These are phyloP conservation scores for Westerdykella sp. DNA, from an alignment of 2,329 filamentous ascomycete genomes.

Conservation along the genomic window DNA sequence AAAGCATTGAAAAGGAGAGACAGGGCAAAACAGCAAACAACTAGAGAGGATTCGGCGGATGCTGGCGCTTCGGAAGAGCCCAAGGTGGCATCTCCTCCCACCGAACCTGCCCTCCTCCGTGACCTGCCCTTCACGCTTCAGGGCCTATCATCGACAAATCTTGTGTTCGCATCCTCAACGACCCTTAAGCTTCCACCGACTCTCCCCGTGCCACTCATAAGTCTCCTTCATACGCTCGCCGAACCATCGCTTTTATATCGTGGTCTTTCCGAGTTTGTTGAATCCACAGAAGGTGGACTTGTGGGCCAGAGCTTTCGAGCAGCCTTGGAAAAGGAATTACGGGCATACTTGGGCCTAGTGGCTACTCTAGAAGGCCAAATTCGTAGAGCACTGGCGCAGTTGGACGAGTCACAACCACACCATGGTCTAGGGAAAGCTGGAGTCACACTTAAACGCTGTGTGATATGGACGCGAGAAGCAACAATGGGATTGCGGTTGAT, in stretches of 20 bases:
- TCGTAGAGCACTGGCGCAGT: slow-evolving; percentile 66
- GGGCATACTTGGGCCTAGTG: slow-evolving; percentile 83
- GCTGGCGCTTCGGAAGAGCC: slow-evolving; percentile 3
- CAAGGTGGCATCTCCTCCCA: slow-evolving; percentile 18
- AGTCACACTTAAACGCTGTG: slow-evolving; percentile 89
- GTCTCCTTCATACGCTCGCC: slow-evolving; percentile 79
- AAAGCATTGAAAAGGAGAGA: slow-evolving; percentile 24
- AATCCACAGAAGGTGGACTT: slow-evolving; percentile 74
- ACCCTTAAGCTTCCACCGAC: slow-evolving; percentile 70
- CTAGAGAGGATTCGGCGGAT: slow-evolving; percentile 21
- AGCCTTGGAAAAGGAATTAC: slow-evolving; percentile 75
- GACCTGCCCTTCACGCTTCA: slow-evolving; percentile 92
- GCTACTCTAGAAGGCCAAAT: slow-evolving; percentile 92
- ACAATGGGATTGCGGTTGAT: slow-evolving; percentile 92
- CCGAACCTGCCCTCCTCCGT: slow-evolving; percentile 45
- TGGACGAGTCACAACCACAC: slow-evolving; percentile 62
- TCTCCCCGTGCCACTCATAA: slow-evolving; percentile 76
- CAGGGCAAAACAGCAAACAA: slow-evolving; percentile 17
- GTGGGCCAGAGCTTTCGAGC: slow-evolving; percentile 86
- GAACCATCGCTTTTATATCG: slow-evolving; percentile 92
- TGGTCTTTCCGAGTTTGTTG: slow-evolving; percentile 71
- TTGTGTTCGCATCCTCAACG: slow-evolving; percentile 66
- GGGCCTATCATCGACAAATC: slow-evolving; percentile 78
- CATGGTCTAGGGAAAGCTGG: slow-evolving; percentile 75
- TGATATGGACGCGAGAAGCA: slow-evolving; percentile 95